Base-by-base conservation (phyloP, 352 stramenopile genomes). In the Phytophthora kernoviae region DNA sequence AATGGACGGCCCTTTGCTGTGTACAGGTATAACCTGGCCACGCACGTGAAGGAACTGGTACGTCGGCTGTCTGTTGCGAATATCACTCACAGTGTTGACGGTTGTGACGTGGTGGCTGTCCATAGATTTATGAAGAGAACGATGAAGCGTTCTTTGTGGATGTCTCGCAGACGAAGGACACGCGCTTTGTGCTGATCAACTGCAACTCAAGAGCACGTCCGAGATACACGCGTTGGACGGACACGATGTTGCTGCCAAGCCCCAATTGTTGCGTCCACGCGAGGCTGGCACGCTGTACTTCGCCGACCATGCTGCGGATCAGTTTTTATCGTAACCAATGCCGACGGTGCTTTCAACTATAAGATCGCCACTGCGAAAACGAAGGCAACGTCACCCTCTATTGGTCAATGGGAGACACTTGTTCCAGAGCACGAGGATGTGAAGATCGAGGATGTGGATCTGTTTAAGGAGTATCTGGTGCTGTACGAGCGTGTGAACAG, bases 401-500 rank as follows among this genome's bases (percentile, higher is more conserved):
- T 59, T 56, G 36, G 43, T 8, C 43, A 27, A 1, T 92, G 81
- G 83, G 24, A 68, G 26, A 81, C 70, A 14, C 67, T 90, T 33
- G 41, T 94, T 11, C 69, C 81, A 1, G 78, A 90, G 26, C 54
- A 82, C 0, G 26, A 54, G 26, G 73, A 87, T 26, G 84, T 92
- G 12, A 94, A 96, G 56, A 91, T 96, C 56, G 89, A 96, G 36
- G 89, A 96, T 51, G 74, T 96, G 9, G 89, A 96, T 58, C 50
- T 96, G 18, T 93, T 93, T 43, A 44, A 87, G n/a, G 58, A 90
- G 6, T 87, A 83, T 39, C 50, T 96, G 26, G 84, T 96, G 34
- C 60, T 96, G 2, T 96, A 94, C 24, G 88, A 95, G 65, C 86
- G 87, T 10, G 73, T 83, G 10, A 57, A 75, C 20, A 91, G 84